These are phyloP conservation scores for Curvularia sp. DNA, from an alignment of 2,329 filamentous ascomycete species.

Conservation along the genomic window DNA sequence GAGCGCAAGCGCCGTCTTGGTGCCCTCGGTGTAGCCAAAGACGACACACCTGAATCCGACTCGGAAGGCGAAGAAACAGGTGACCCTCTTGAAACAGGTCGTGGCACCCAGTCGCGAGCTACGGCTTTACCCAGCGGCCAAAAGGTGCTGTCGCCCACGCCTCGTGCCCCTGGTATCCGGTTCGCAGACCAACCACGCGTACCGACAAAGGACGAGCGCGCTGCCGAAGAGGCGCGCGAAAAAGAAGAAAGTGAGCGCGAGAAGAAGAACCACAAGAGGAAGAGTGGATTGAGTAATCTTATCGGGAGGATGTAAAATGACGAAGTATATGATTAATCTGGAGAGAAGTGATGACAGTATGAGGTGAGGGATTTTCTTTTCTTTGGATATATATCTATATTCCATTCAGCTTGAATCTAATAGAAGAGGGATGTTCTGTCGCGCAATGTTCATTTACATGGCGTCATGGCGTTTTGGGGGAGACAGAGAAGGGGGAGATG, in stretches of 20 bases:
- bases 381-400: neutral
- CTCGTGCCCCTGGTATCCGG: slow-evolving; percentile 62
- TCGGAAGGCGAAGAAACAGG: slow-evolving; percentile 46
- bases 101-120: slow-evolving; percentile 35
- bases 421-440: neutral
- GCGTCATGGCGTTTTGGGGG: neutral
- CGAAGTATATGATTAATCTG: neutral
- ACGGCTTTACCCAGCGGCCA: slow-evolving; percentile 8
- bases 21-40: slow-evolving; percentile 66
- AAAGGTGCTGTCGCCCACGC: slow-evolving; percentile 21
- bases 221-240: slow-evolving; percentile 33
- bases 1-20: slow-evolving; percentile 77
- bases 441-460: too few species aligned
- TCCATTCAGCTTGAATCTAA: neutral
- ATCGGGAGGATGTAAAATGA: slow-evolving; percentile 23
- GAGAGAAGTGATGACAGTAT: neutral
- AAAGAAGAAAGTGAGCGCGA: slow-evolving; percentile 27
- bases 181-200: slow-evolving; percentile 62
- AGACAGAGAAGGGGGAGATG: neutral
- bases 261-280: slow-evolving; percentile 30
- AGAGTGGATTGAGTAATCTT: slow-evolving; percentile 32
- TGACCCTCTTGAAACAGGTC: slow-evolving; percentile 47
- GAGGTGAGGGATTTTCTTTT: neutral
- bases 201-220: slow-evolving; percentile 46
- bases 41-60: slow-evolving; percentile 39